A percentile compares a stretch with the other conserved stretches of the same genome.
Evolutionary conservation across 2,329 filamentous ascomycete genomes (phyloP).

Genomic region (Beauveria sp.): DNA sequence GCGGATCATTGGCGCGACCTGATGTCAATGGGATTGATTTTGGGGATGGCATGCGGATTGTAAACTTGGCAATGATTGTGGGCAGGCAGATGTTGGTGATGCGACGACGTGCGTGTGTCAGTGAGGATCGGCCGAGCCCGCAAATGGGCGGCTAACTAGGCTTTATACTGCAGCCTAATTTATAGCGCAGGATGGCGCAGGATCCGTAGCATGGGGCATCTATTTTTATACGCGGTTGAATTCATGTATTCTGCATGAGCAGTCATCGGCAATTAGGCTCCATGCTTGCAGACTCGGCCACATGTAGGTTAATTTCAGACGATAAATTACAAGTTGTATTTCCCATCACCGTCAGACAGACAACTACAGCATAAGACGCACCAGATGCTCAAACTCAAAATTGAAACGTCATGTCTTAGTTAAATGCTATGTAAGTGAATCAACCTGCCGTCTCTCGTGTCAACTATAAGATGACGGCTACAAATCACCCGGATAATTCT

Average conservation of each 20-base stretch:
- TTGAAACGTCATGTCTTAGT: too few relatives aligned
- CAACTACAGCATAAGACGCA: too few relatives aligned
- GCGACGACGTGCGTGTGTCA: neutral
- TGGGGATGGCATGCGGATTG: neutral
- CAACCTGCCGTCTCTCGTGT: too few relatives aligned
- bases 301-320: too few relatives aligned
- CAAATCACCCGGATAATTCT: neutral
- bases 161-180: neutral
- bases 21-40: neutral
- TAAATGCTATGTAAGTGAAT: too few relatives aligned
- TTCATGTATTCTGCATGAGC: neutral
- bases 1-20: neutral
- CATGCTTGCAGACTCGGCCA: neutral
- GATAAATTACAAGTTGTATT: too few relatives aligned
- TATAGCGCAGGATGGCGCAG: neutral
- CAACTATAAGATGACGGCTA: neutral
- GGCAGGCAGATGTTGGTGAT: neutral
- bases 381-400: too few relatives aligned
- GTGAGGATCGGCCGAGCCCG: neutral
- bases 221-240: neutral
- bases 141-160: neutral
- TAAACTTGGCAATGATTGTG: neutral
- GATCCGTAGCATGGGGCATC: neutral
- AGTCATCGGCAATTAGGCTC: neutral
- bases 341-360: too few relatives aligned